These are phyloP conservation scores for Fraxinus latifolia DNA, from an alignment of 305 asterid genomes.

Conservation along the genomic window DNA sequence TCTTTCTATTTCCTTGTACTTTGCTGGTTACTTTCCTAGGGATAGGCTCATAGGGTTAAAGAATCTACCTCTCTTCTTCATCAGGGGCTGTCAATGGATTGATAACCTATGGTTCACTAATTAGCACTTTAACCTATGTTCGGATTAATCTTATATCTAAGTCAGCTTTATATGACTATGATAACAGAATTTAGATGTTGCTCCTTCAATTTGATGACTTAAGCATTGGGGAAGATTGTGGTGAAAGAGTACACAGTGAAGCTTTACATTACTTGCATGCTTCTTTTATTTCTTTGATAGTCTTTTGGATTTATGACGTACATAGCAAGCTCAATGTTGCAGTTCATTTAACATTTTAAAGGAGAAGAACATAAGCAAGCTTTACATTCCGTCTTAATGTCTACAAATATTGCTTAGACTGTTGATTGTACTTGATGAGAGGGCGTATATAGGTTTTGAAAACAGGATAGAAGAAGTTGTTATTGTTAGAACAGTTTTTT, in stretches of 20 bases:
- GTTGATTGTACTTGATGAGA: background rate
- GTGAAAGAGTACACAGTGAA: background rate
- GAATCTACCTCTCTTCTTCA: background rate
- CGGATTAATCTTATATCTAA: background rate
- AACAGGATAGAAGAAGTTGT: background rate
- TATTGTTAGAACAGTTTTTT: background rate
- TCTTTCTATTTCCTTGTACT: background rate
- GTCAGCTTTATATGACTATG: background rate
- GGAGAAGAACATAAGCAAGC: background rate
- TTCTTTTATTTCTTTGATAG: background rate
- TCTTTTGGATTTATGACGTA: background rate
- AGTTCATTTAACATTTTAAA: background rate
- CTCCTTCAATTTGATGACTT: background rate
- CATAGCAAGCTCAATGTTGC: background rate
- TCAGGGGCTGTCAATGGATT: background rate
- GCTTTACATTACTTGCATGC: background rate
- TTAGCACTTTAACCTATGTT: background rate
- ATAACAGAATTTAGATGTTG: background rate
- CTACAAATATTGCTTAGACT: background rate
- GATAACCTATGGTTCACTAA: background rate
- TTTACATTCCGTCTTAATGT: background rate
- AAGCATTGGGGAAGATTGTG: constrained; percentile 1
- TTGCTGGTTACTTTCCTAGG: background rate
- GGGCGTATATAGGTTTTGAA: background rate
- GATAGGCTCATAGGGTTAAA: background rate